Evolutionary conservation across 768 basidiomycete species (phyloP), one percentile per base, ranked within the genome.

Genomic region (Phallus indusiatus): DNA sequence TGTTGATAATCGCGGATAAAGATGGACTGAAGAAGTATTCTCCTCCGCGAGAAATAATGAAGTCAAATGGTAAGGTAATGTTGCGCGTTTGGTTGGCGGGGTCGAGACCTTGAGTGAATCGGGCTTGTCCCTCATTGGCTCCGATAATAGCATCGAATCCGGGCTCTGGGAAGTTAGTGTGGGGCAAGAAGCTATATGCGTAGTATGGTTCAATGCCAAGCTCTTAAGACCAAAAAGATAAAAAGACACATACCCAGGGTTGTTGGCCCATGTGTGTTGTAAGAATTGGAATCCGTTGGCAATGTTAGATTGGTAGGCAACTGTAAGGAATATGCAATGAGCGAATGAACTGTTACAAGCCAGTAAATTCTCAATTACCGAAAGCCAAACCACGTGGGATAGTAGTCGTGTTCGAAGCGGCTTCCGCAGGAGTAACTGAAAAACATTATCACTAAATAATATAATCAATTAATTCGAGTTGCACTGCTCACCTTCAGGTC

Each of bases 21-120:
- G 78, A 77, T 0, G 80, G 81, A 4, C 74, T 68, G 68, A 80
- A 81, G 67, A 80, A 81, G 65, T 80, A 80, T 63, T 78, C 80
- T 59, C 80, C 78, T 37, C 80, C 77, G 21, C 75, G 73, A 47
- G 80, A 71, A 34, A 74, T 64, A 53, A 81, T 70, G 60, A 76
- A 79, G 24, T 70, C 60, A 6, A 49, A 53, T 1, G 64, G 61
- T n/a, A 71, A 37, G 1, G 64, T 42, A 16, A 66, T 59, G 5
- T 53, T 42, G 16, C 49, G 8, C 11, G 8, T 53, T 28, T 17
- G 0, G 18, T 22, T 42, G 20, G 46, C 28, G 7, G 42, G 52
- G 54, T 50, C 53, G 14, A 60, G 54, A 47, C 47, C 53, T 24
- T 11, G 7, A 16, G 48, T 47, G 60, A 49, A 17, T 17, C 53